Evolutionary conservation across 495 filamentous ascomycete species (phyloP), one percentile per base, ranked within the genome.

Genomic region (Xylaria nigripes): DNA sequence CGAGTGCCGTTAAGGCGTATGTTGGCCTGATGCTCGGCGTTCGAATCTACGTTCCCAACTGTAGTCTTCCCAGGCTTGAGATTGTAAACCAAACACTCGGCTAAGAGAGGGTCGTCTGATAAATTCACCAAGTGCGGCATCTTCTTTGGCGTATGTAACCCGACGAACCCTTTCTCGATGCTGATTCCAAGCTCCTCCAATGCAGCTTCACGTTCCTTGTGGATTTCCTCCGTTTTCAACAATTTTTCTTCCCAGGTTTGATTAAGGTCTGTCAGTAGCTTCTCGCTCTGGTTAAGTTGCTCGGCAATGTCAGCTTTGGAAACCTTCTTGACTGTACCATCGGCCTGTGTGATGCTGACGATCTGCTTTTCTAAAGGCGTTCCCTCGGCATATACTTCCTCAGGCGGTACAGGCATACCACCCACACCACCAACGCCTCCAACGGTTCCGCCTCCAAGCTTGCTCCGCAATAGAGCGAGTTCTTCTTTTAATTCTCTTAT

Each of bases 61-160:
- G 85, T 90, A 2, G 94, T 97, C 19, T 80, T 86, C 13, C 93
- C 93, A 12, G 93, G 91, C 69, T 97, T 97, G 61, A 99, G 85
- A 63, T 97, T 97, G 72, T 99, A 99, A 22, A 99, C 88, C 54
- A 99, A 78, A 71, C 94, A 99, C 72, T 97, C 93, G 21, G 91
- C 92, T 29, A 99, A 75, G 18, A 99, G 74, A 4, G 93, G 93
- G 63, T 99, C 93, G 66, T 99, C 93, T 58, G 89, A 95, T 18
- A 99, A 72, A 64, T 99, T 99, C 72, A 99, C 93, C 67, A 99
- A 75, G 81, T 99, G 93, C 5, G 93, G 93, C 87, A 96, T 97
- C 71, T 93, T 95, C 72, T 96, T 99, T 1, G 93, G 93, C 10
- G 92, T 97, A 40, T 89, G 91, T 42, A 99, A 72, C 25, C 93